Evolutionary conservation across 2,329 filamentous ascomycete species (phyloP).

Genomic region (Botrytis porri): DNA sequence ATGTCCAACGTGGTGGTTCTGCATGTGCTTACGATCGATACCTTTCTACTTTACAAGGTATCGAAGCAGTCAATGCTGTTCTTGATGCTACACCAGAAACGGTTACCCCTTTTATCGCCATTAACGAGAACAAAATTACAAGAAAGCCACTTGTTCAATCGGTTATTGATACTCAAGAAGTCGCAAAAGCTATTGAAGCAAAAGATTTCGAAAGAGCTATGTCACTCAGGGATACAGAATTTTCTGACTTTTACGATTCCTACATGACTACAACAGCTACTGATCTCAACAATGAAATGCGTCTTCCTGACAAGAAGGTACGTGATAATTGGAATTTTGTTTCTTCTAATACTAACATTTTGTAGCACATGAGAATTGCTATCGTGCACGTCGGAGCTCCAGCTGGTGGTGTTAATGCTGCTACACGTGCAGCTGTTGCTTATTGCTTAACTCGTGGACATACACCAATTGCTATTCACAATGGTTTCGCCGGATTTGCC

Average conservation of each 20-base stretch:
- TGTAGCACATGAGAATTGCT: constrained; percentile 81
- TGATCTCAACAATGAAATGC: constrained; percentile 62
- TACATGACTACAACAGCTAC: constrained; percentile 90
- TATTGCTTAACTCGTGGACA: constrained; percentile 93
- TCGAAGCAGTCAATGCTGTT: constrained; percentile 89
- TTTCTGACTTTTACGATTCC: constrained; percentile 85
- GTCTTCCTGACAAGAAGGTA: constrained; percentile 69
- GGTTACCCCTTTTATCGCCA: constrained; percentile 90
- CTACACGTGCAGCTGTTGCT: constrained; percentile 86
- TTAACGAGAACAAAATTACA: constrained; percentile 97
- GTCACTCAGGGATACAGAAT: constrained; percentile 85
- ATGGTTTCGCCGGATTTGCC: constrained; percentile 91
- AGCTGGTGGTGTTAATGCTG: constrained; percentile 97
- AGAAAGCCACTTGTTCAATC: constrained; percentile 86
- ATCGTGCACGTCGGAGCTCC: constrained; percentile 97
- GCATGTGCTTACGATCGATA: constrained; percentile 94
- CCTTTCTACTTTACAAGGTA: constrained; percentile 87
- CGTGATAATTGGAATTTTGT: constrained; percentile 32
- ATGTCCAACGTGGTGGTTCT: constrained; percentile 93
- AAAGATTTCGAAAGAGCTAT: constrained; percentile 89
- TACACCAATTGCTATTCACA: constrained; percentile 88
- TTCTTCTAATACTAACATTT: constrained; percentile 34
- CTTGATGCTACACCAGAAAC: constrained; percentile 85
- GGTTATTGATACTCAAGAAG: constrained; percentile 79
- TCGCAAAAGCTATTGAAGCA: constrained; percentile 74